phyloP scores from a whole-genome alignment of 495 filamentous ascomycete species.

The Hypoxylon subgilvum region DNA sequence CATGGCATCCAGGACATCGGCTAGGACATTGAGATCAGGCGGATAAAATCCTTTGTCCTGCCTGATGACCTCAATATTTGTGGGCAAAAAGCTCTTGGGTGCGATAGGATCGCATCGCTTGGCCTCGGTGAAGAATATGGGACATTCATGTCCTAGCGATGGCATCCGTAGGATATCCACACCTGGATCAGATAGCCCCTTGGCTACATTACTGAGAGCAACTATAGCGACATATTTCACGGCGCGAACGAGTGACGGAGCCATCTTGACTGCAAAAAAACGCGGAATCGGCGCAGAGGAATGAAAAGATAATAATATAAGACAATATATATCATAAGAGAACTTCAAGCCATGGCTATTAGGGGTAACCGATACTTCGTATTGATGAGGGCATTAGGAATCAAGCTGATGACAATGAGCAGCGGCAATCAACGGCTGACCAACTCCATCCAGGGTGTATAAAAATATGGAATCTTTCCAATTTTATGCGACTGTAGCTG shows the following conservation, averaged over 20 bases:
- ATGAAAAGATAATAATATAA: constrained; percentile 6
- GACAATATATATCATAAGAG: background rate
- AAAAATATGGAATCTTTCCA: background rate
- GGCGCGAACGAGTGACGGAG: constrained; percentile 8
- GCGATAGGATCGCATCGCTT: constrained; percentile 36
- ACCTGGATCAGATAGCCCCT: constrained; percentile 2
- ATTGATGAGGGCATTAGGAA: constrained; percentile 1
- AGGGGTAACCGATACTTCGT: constrained; percentile 9
- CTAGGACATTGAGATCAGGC: constrained; percentile 41
- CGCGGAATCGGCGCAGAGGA: background rate
- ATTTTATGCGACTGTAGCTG: background rate
- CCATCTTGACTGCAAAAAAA: constrained; percentile 13
- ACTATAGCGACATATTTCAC: constrained; percentile 1
- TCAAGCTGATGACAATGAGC: constrained; percentile 7
- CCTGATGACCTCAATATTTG: constrained; percentile 2
- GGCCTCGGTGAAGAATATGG: constrained; percentile 30
- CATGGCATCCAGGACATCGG: constrained; percentile 64
- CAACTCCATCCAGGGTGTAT: too few relatives aligned
- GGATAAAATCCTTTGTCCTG: constrained; percentile 3
- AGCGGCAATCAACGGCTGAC: constrained; percentile 2
- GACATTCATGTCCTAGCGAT: constrained; percentile 25
- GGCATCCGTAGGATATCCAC: constrained; percentile 1
- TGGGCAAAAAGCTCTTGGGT: constrained; percentile 35
- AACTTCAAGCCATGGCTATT: constrained; percentile 21
- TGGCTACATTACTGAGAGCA: constrained; percentile 1